Evolutionary conservation across 2,329 filamentous ascomycete species (phyloP).

Genomic region (Pseudocercospora cruenta): DNA sequence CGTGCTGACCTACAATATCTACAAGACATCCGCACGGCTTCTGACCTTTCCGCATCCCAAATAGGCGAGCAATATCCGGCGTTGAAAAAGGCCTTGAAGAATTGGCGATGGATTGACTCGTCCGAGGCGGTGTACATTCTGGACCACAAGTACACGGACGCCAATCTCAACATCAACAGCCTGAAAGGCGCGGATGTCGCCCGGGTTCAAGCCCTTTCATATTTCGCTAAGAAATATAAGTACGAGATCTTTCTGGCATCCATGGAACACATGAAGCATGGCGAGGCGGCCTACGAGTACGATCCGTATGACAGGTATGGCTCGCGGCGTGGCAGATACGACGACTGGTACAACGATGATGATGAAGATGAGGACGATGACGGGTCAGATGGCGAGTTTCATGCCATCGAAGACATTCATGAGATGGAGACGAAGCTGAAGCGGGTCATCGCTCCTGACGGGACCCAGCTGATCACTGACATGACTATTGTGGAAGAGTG

Average conservation of each 20-base stretch:
- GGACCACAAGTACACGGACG: slow-evolving; percentile 35
- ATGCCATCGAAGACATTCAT: slow-evolving; percentile 20
- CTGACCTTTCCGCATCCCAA: slow-evolving; percentile 34
- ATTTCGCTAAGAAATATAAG: slow-evolving; percentile 23
- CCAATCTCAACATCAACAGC: slow-evolving; percentile 26
- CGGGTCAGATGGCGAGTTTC: not conserved
- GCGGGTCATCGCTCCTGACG: slow-evolving; percentile 23
- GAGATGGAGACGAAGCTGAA: slow-evolving; percentile 19
- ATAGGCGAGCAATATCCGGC: not conserved
- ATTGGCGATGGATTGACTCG: not conserved
- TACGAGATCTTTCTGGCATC: slow-evolving; percentile 27
- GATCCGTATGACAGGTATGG: not conserved
- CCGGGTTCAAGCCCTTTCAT: slow-evolving; percentile 4
- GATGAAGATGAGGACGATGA: slow-evolving; percentile 17
- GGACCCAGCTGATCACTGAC: slow-evolving; percentile 10
- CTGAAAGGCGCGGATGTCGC: slow-evolving; percentile 33
- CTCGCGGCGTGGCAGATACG: not conserved
- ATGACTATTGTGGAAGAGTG: slow-evolving; percentile 23
- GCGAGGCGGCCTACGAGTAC: slow-evolving; percentile 1
- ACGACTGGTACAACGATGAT: slow-evolving; percentile 8
- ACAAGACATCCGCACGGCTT: slow-evolving; percentile 30
- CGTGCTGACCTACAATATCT: slow-evolving; percentile 54
- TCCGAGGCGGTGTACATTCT: slow-evolving; percentile 31
- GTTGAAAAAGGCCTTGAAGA: slow-evolving; percentile 2
- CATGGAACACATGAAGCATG: slow-evolving; percentile 5